phyloP scores from a whole-genome alignment of 1,139 yeast genomes.

The Diutina sp. region DNA sequence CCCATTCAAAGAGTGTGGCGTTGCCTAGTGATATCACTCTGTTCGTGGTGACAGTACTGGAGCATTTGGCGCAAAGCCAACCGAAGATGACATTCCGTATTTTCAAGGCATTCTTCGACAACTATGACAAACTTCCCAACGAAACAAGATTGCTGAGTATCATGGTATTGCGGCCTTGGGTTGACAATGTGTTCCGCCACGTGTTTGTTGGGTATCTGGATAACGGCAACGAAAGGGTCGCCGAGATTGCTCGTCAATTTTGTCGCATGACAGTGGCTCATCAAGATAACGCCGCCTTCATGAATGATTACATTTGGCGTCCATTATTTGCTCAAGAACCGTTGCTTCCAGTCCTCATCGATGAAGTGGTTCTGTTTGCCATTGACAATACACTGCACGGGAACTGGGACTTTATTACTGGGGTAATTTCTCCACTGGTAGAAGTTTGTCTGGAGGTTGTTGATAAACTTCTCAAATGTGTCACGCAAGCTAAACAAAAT shows the following conservation, averaged over 20 bases:
- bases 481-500: constrained; percentile 33
- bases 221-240: constrained; percentile 48
- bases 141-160: constrained; percentile 28
- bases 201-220: constrained; percentile 42
- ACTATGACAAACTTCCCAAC: constrained; percentile 31
- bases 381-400: constrained; percentile 68
- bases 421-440: constrained; percentile 56
- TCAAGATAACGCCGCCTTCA: constrained; percentile 18
- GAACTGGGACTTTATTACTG: constrained; percentile 51
- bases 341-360: constrained; percentile 45
- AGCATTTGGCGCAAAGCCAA: constrained; percentile 39
- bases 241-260: constrained; percentile 50
- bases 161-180: constrained; percentile 63
- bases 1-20: constrained; percentile 49
- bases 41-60: constrained; percentile 49
- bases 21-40: constrained; percentile 62
- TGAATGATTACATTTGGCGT: constrained; percentile 57
- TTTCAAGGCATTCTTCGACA: constrained; percentile 46
- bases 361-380: constrained; percentile 64
- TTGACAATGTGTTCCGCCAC: constrained; percentile 49
- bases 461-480: constrained; percentile 35
- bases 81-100: constrained; percentile 56
- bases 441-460: constrained; percentile 63
- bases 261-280: constrained; percentile 50
- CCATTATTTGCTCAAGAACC: constrained; percentile 49